Conservation (phyloP, 2,329 filamentous ascomycete species). For the Dactylellina cionopaga region DNA sequence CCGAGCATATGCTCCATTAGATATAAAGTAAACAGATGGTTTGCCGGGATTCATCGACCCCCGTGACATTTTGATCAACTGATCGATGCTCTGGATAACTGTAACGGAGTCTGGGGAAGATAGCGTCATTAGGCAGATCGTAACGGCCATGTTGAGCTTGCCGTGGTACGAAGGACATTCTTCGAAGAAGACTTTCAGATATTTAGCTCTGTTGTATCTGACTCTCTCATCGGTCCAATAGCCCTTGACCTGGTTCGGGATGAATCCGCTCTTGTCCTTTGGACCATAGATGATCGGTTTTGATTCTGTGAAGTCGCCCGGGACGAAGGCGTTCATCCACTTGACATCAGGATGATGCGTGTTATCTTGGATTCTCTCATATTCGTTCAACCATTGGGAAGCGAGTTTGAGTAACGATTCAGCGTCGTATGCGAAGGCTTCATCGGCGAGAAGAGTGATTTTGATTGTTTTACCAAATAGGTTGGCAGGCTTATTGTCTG, state of each 20-base stretch:
- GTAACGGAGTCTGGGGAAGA: background rate
- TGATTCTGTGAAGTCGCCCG: background rate
- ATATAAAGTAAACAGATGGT: background rate
- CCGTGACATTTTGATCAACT: background rate
- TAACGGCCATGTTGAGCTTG: slow-evolving; percentile 18
- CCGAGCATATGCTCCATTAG: slow-evolving; percentile 1
- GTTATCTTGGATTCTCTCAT: background rate
- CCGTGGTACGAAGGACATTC: slow-evolving; percentile 27
- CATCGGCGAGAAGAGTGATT: background rate
- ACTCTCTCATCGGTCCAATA: slow-evolving; percentile 16
- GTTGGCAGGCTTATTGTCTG: background rate
- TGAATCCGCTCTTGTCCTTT: background rate
- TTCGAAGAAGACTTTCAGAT: slow-evolving; percentile 8
- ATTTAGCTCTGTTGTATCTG: slow-evolving; percentile 22
- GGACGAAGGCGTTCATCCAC: slow-evolving; percentile 4
- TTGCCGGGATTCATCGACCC: background rate
- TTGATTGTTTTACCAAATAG: background rate
- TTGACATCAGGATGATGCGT: background rate
- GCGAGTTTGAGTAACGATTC: slow-evolving; percentile 6
- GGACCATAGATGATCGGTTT: slow-evolving; percentile 2
- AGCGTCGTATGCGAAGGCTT: background rate
- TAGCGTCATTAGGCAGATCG: slow-evolving; percentile 6
- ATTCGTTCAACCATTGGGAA: slow-evolving; percentile 3
- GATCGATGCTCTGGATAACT: slow-evolving; percentile 1
- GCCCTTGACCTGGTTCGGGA: background rate